Conservation (phyloP, 192 early-diverging fungal genomes). For the Coemansia sp. region DNA sequence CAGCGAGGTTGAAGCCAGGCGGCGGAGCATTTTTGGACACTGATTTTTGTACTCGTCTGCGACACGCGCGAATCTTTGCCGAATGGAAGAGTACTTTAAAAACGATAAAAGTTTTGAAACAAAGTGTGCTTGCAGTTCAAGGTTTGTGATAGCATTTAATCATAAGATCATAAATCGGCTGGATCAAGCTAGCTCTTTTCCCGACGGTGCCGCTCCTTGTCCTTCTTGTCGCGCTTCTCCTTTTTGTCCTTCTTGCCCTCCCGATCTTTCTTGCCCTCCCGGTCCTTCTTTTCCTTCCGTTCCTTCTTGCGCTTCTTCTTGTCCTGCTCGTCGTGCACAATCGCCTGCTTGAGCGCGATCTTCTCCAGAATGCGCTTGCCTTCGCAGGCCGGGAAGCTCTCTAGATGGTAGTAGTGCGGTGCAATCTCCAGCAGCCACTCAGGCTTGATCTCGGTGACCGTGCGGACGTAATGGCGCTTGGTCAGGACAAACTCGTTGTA, state of each 20-base stretch:
- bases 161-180: neutral
- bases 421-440: constrained; percentile 83
- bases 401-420: constrained; percentile 87
- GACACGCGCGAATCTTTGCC: too few species aligned
- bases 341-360: constrained; percentile 56
- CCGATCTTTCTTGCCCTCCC: constrained; percentile 39
- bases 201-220: constrained; percentile 9
- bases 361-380: constrained; percentile 79
- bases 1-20: neutral
- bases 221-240: constrained; percentile 39
- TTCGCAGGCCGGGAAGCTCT: constrained; percentile 87
- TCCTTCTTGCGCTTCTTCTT: constrained; percentile 52
- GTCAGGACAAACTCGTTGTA: constrained; percentile 99
- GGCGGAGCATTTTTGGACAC: constrained; percentile 8
- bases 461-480: constrained; percentile 93
- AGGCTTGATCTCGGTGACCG: constrained; percentile 79
- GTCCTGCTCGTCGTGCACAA: constrained; percentile 40
- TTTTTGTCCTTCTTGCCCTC: constrained; percentile 33
- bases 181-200: neutral
- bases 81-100: neutral
- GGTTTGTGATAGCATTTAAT: neutral
- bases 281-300: constrained; percentile 39
- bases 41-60: too few species aligned
- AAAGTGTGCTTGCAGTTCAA: too few species aligned
- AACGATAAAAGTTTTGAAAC: constrained; percentile 5